Evolutionary conservation across 2,329 filamentous ascomycete species (phyloP), one percentile per base, ranked within the genome.

Genomic region (Penicillium sclerotigenum): DNA sequence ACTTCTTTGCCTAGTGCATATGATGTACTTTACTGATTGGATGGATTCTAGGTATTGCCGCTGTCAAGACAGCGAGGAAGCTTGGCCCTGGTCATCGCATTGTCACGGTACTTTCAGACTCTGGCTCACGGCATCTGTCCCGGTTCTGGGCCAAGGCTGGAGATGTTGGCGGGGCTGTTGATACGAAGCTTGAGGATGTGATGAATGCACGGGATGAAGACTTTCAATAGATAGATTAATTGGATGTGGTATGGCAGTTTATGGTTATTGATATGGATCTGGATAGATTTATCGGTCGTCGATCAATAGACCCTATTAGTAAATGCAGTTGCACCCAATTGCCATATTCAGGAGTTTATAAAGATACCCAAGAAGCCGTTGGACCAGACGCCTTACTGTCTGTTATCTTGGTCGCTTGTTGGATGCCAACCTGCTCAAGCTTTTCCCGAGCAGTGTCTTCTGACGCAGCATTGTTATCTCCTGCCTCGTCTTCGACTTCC

Each of bases 71-170:
- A 10, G 78, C 79, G 5, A 65, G 76, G 57, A 73, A 73, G 59
- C 65, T 80, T 4, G 78, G 79, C 2, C 77, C 77, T 20, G 79
- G 79, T 3, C 76, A 80, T 63, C 66, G 74, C 47, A 74, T 80
- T 33, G 78, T 79, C 18, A 80, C 78, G 1, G 71, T 80, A 16
- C 64, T 80, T 42, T 80, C 77, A 42, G 78, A 80, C 62, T 80
- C 77, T n/a, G 78, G 78, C 4, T 76, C 77, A 43, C 71, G 78
- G 46, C 79, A 80, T 66, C 65, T 80, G n/a, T 80, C 78, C n/a
- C 76, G 77, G 51, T 80, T 80, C 64, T 80, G 78, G 78, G 73
- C 75, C 18, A 71, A 74, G 57, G 77, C 78, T 43, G 78, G 78
- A 31, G 72, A 78, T 62, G 72, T 80, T 51, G 78, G 76, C 34